Base-by-base conservation (phyloP, 139 green algal genomes). In the Picochlorum costavermella region DNA sequence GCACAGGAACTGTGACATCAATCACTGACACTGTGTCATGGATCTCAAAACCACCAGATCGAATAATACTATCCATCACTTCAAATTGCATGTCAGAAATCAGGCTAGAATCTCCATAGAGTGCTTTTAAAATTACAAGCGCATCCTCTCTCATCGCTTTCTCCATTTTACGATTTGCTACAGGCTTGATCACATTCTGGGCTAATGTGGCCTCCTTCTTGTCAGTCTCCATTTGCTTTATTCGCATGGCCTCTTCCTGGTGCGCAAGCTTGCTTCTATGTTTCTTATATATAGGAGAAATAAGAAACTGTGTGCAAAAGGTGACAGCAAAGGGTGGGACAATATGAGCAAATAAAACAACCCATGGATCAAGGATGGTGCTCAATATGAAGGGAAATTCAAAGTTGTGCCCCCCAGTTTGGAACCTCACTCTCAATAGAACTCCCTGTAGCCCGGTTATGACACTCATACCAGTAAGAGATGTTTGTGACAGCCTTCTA, bases 1-100 rank as follows among this genome's bases (percentile, higher is more conserved):
- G 77, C 25, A 77, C 36, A 2, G 77, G 73, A 6, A 69, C 25
- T 16, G 79, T 86, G 26, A 85, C 79, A 33, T 86, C 79, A 4
- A 72, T 67, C 6, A 74, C 59, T 1, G 74, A 56, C 12, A 55
- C 3, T 12, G 33, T 40, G 33, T 40, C 33, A 12, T 40, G 33
- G 33, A 40, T 40, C 33, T 48, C 23, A 45, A n/a, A 45, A 59
- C 23, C 59, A 48, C 59, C 59, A 58, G 50, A 28, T 28, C 50
- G 5, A 6, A 44, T 9, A 64, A 26, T 11, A 29, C 56, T 31
- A 59, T 59, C 25, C 23, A 37, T 33, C 23, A 59, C n/a, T 29
- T 16, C 25, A 37, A 25, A 31, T 29, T 66, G 60, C 50, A 28
- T 60, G 17, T 45, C 25, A 44, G 43, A 12, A 17, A 50, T 2